Conservation (phyloP, 306 rosid genomes). For the Luffa aegyptiaca region DNA sequence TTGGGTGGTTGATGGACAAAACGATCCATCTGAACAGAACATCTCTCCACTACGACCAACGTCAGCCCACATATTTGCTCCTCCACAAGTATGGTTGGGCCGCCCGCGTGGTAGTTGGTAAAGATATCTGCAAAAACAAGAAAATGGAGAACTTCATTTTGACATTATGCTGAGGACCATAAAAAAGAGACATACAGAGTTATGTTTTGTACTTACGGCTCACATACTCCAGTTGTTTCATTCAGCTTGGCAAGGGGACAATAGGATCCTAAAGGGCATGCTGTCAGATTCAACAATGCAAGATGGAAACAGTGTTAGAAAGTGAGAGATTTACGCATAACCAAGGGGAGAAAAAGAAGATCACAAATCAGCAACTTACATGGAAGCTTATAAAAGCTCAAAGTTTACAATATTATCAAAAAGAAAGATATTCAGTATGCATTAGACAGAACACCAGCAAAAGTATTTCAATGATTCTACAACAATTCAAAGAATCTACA, state of each 20-base stretch:
- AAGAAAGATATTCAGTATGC: neutral
- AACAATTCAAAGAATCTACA: neutral
- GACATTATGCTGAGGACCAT: constrained; percentile 4
- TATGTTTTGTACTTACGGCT: constrained; percentile 70
- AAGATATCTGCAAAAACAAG: constrained; percentile 49
- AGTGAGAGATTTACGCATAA: neutral
- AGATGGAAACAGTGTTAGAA: constrained; percentile 29
- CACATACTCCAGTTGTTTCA: constrained; percentile 68
- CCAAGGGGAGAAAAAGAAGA: constrained; percentile 6
- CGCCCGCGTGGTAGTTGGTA: constrained; percentile 75
- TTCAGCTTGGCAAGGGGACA: constrained; percentile 77
- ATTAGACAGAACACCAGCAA: neutral
- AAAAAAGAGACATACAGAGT: neutral
- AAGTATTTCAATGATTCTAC: neutral
- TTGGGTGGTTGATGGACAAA: constrained; percentile 71
- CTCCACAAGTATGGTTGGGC: constrained; percentile 90
- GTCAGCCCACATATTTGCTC: constrained; percentile 92
- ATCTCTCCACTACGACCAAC: constrained; percentile 57
- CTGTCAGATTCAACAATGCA: constrained; percentile 34
- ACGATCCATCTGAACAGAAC: constrained; percentile 84
- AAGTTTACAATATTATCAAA: neutral
- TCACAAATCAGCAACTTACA: neutral
- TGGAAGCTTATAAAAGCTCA: neutral
- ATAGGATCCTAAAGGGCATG: constrained; percentile 91
- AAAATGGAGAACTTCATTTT: neutral